Conservation (phyloP, 2,329 filamentous ascomycete species). For the Xylaria sp. region DNA sequence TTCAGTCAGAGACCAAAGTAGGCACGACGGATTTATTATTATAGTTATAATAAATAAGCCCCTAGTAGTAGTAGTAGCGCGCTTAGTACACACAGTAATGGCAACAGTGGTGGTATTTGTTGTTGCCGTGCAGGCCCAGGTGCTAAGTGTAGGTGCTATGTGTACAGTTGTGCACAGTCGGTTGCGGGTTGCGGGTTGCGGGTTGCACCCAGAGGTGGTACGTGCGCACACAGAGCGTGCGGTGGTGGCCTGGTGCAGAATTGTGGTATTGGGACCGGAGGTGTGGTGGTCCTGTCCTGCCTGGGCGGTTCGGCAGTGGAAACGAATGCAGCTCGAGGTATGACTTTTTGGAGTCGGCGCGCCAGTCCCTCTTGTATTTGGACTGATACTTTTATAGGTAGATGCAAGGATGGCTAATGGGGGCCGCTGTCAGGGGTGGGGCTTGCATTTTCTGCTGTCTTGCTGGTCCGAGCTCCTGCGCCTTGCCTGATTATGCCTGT, state of each 20-base stretch:
- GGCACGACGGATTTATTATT: constrained; percentile 16
- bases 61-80: neutral
- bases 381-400: constrained; percentile 47
- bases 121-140: constrained; percentile 2
- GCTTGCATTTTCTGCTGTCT: constrained; percentile 38
- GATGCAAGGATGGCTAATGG: constrained; percentile 43
- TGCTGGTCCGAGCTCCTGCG: constrained; percentile 39
- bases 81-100: constrained; percentile 8
- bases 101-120: constrained; percentile 1
- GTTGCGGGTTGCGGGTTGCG: neutral
- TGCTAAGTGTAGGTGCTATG: neutral
- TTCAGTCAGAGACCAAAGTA: constrained; percentile 25
- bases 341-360: constrained; percentile 46
- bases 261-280: constrained; percentile 13
- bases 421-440: constrained; percentile 36
- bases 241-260: neutral
- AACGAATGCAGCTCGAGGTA: constrained; percentile 43
- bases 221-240: constrained; percentile 30
- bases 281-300: constrained; percentile 21
- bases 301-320: constrained; percentile 36
- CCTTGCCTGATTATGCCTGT: constrained; percentile 34
- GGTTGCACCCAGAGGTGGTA: constrained; percentile 36
- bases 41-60: neutral
- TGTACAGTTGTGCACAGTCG: neutral
- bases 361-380: constrained; percentile 47